phyloP scores from a whole-genome alignment of 192 early-diverging fungal genomes.

The Lunasporangiospora selenospora region DNA sequence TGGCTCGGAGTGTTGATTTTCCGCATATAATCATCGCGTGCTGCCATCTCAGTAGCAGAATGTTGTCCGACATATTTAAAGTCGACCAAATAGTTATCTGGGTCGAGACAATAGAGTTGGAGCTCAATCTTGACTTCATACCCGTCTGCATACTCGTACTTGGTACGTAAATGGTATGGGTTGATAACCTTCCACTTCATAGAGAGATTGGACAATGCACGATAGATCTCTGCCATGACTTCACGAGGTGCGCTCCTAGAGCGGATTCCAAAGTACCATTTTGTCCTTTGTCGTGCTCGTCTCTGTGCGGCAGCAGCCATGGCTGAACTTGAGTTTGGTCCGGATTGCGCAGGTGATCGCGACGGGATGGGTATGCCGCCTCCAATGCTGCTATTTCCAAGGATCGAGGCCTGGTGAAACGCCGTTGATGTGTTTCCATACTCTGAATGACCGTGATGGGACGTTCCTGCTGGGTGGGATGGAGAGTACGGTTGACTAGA shows the following conservation, averaged over 20 bases:
- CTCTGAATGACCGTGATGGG: neutral
- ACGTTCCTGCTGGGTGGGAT: slow-evolving; percentile 3
- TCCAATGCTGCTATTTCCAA: slow-evolving; percentile 32
- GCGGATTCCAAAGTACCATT: slow-evolving; percentile 99
- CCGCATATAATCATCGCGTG: slow-evolving; percentile 35
- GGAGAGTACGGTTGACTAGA: slow-evolving; percentile 21
- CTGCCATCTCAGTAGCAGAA: slow-evolving; percentile 38
- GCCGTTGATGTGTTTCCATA: slow-evolving; percentile 20
- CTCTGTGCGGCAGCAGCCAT: slow-evolving; percentile 19
- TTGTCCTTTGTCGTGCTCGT: slow-evolving; percentile 63
- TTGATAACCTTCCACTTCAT: slow-evolving; percentile 96
- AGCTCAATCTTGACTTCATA: slow-evolving; percentile 90
- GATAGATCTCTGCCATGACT: slow-evolving; percentile 98
- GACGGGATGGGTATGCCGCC: slow-evolving; percentile 24
- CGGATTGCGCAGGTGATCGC: neutral
- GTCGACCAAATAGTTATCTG: slow-evolving; percentile 93
- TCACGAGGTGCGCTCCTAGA: slow-evolving; percentile 89
- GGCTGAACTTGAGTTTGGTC: neutral
- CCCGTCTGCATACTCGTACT: slow-evolving; percentile 62
- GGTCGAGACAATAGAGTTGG: slow-evolving; percentile 93
- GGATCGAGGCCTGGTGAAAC: slow-evolving; percentile 33
- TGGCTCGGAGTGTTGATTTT: too few species aligned
- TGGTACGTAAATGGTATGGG: slow-evolving; percentile 83
- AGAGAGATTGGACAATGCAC: slow-evolving; percentile 84
- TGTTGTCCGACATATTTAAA: slow-evolving; percentile 83